Percentiles rank a stretch among this genome's conserved stretches.
phyloP scores from a whole-genome alignment of 2,329 filamentous ascomycete genomes.

The Hymenoscyphus fraxineus region DNA sequence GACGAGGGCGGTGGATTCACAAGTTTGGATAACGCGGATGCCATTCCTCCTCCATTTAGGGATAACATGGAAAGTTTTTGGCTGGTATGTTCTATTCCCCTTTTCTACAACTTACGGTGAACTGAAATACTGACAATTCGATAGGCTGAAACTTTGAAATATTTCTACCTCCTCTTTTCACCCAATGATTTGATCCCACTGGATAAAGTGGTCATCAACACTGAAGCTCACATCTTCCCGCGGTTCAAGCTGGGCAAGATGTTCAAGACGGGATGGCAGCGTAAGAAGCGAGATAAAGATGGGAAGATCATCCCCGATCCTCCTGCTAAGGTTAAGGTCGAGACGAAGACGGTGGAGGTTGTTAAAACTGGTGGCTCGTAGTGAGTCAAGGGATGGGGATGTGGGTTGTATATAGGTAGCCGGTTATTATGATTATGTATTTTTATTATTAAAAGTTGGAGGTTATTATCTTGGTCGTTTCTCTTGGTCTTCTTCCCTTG shows the following conservation, averaged over 20 bases:
- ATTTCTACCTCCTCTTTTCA: constrained; percentile 93
- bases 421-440: not conserved
- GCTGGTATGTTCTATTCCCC: constrained; percentile 60
- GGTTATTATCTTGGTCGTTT: not conserved
- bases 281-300: constrained; percentile 54
- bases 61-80: constrained; percentile 99
- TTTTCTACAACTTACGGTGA: constrained; percentile 6
- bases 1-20: constrained; percentile 77
- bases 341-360: constrained; percentile 2
- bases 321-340: constrained; percentile 12
- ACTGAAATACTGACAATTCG: constrained; percentile 17
- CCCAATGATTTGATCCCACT: constrained; percentile 77
- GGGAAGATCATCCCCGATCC: constrained; percentile 32
- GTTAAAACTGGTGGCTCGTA: not conserved
- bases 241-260: constrained; percentile 75
- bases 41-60: constrained; percentile 61
- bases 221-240: constrained; percentile 88
- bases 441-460: not conserved
- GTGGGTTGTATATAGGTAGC: not conserved
- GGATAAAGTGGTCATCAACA: constrained; percentile 88
- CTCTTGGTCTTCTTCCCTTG: not conserved
- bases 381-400: not conserved
- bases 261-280: constrained; percentile 77
- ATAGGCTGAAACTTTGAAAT: constrained; percentile 93
- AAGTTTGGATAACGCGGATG: constrained; percentile 70